Evolutionary conservation across 2,329 filamentous ascomycete species (phyloP), one percentile per base, ranked within the genome.

Genomic region (Aspergillus vadensis): DNA sequence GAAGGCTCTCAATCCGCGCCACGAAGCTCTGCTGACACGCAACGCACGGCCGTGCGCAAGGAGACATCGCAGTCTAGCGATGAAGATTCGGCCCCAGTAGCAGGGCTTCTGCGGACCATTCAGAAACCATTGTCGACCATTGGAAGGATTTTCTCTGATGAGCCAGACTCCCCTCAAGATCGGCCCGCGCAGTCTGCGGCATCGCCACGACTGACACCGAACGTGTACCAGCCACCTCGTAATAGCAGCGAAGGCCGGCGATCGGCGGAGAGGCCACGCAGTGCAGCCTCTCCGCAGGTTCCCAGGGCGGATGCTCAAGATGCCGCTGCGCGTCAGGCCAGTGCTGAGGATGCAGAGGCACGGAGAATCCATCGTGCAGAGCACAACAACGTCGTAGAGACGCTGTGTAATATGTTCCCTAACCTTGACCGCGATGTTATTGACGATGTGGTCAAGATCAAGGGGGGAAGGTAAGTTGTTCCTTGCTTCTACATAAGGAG

Each of bases 401-500:
- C 95, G 38, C 80, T 99, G 59, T 88, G 91, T 51, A 90, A 92
- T 69, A 99, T 99, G 95, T 99, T 99, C 75, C 95, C 95, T 0
- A 92, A 96, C 72, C 81, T 99, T 54, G 95, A 99, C 75, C 87
- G 88, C 70, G 96, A 99, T 52, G 85, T 99, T 39, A 98, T 99
- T 72, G 93, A 93, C 70, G 95, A 99, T 79, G 95, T 99, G 43
- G 95, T 99, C 25, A 88, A 94, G 74, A 87, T 96, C 80, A 97
- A 99, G 79, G 89, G 97, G 77, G 96, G 95, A 73, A 87, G 91
- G 92, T 94, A 76, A 80, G 90, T 85, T 55, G 57, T 38, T 21
- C 52, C 38, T 30, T 36, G 57, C 47, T 15, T 57, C 17, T 39
- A 14, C 1, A 19, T 19, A 2, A 15, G 4, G 36, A 14, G 27